Base-by-base conservation (phyloP, 2,329 filamentous ascomycete species). In the Curvularia sp. region DNA sequence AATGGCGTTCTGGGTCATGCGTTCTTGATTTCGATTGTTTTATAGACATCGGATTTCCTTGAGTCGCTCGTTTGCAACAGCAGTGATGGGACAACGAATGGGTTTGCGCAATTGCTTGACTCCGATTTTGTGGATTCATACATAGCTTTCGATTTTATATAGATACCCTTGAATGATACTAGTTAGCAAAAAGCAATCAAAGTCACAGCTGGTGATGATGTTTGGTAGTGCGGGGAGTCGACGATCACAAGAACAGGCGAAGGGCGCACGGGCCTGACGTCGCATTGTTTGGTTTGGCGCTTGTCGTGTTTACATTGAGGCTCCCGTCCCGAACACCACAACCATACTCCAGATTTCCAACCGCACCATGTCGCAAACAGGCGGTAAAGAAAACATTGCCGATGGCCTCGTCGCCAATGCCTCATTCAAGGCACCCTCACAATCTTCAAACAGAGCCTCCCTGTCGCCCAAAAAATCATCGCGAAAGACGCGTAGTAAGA, bases 401-500 rank as follows among this genome's bases (percentile, higher is more conserved):
- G 76, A 78, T 44, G 76, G 77, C 24, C 66, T 79, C n/a, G 55
- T 73, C 18, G 71, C 75, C 7, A 66, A 58, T 44, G 31, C 63
- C 6, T 67, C 71, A 5, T 69, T 74, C 62, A 66, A 63, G 26
- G 65, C 71, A 15, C 61, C 70, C 0, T 56, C 70, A 15, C 48
- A 67, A 18, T 74, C 75, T 9, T 68, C 72, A 5, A 72, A 68
- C 42, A 54, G 59, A 53, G 30, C 51, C n/a, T 55, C 47, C 18
- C 33, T 53, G 22, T 61, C 58, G 24, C 58, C 58, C 10, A 61
- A 55, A 38, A 78, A 77, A 55, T 33, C 69, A 6, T 62, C 69
- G 48, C 66, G 69, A 49, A 76, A 76, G 63, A 73, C 89, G 58
- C 88, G 95, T 65, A 97, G 94, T 79, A 98, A 97, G 82, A 98